Percentiles rank a stretch among this genome's conserved stretches.
phyloP scores from a whole-genome alignment of 1,139 yeast genomes.

The Diutina pseudorugosa region DNA sequence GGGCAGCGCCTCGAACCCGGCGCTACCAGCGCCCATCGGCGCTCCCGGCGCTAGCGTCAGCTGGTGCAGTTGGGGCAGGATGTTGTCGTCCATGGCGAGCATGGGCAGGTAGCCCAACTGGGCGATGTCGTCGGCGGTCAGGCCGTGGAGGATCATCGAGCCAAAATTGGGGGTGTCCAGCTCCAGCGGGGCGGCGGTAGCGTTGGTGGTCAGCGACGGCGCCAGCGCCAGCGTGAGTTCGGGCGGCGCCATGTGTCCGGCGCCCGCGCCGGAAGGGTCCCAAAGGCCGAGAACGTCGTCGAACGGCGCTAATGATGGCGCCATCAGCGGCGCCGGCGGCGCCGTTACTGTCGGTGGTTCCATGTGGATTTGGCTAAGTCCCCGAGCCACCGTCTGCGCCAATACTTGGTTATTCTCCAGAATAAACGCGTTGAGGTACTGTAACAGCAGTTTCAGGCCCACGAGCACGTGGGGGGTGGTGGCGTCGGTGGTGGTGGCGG shows the following conservation, averaged over 20 bases:
- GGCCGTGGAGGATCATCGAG: not conserved
- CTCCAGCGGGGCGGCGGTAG: not conserved
- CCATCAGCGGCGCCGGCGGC: not conserved
- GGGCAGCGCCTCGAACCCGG: not conserved
- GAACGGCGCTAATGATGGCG: not conserved
- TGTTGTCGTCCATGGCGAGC: not conserved
- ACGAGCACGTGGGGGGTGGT: slow-evolving; percentile 42
- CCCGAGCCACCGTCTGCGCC: not conserved
- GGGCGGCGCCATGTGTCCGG: not conserved
- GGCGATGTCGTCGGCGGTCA: not conserved
- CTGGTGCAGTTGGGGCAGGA: slow-evolving; percentile 1
- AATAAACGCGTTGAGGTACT: slow-evolving; percentile 42
- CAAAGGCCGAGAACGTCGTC: not conserved
- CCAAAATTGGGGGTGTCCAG: not conserved
- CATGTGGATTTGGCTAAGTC: not conserved
- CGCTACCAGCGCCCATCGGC: not conserved
- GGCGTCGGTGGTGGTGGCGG: slow-evolving; percentile 41
- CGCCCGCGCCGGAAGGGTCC: slow-evolving; percentile 3
- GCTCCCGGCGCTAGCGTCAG: not conserved
- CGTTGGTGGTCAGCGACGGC: slow-evolving; percentile 4
- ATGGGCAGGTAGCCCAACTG: not conserved
- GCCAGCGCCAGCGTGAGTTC: not conserved
- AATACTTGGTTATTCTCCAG: slow-evolving; percentile 18
- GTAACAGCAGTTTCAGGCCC: slow-evolving; percentile 40
- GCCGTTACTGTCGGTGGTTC: not conserved